Evolutionary conservation across 2,329 filamentous ascomycete species (phyloP).

Genomic region (Xylaria sp.): DNA sequence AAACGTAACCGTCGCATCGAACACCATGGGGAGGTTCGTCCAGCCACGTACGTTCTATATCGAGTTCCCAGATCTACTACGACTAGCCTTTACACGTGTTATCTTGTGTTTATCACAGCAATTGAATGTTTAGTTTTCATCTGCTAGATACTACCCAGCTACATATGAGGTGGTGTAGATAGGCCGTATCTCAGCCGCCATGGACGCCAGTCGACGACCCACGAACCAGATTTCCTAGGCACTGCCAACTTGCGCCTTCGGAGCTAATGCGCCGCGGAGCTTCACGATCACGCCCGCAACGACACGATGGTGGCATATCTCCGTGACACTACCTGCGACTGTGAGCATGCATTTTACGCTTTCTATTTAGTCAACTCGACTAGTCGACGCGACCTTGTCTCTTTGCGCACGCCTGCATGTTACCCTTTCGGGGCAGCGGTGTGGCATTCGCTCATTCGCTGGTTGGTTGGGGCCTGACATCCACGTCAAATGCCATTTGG

Average conservation of each 20-base stretch:
- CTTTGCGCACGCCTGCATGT: conserved; percentile 39
- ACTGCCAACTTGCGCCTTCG: neutral
- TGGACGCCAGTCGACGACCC: neutral
- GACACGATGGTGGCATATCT: conserved; percentile 4
- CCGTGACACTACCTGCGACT: conserved; percentile 10
- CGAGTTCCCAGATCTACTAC: neutral
- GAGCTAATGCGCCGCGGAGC: conserved; percentile 6
- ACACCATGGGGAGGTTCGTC: neutral
- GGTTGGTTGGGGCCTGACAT: conserved; percentile 38
- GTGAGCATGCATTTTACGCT: conserved; percentile 28
- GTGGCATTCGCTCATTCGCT: conserved; percentile 43
- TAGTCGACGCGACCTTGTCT: conserved; percentile 30
- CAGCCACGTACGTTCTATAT: neutral
- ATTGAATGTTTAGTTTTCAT: conserved; percentile 3
- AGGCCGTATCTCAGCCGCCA: neutral
- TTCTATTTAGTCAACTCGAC: conserved; percentile 29
- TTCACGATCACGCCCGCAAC: conserved; percentile 17
- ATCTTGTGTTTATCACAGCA: neutral
- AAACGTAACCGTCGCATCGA: conserved; percentile 11
- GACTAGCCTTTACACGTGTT: conserved; percentile 1
- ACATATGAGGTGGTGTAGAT: neutral
- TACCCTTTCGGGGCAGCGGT: conserved; percentile 37
- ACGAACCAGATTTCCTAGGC: neutral
- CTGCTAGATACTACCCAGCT: neutral
- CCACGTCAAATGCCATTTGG: conserved; percentile 36